A percentile compares a stretch with the other conserved stretches of the same genome.
phyloP scores from a whole-genome alignment of 306 rosid genomes.

The Vigna angularis region DNA sequence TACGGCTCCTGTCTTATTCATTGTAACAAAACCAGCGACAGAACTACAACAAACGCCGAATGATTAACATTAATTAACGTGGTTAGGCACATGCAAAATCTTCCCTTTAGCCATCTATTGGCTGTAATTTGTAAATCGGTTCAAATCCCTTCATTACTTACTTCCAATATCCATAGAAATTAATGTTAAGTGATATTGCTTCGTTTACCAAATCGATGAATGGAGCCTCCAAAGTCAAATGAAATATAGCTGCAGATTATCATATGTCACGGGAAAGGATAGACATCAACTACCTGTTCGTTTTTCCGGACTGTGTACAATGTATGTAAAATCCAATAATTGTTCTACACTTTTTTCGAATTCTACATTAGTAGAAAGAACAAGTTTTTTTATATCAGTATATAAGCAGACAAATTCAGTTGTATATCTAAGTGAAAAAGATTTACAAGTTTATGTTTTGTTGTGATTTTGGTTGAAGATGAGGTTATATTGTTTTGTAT shows the following conservation, averaged over 20 bases:
- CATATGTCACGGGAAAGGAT: background rate
- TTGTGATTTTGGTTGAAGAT: too few relatives aligned
- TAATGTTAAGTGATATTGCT: background rate
- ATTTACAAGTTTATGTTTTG: too few relatives aligned
- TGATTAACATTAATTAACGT: conserved; percentile 27
- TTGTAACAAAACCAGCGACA: conserved; percentile 6
- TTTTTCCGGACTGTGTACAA: background rate
- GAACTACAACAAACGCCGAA: background rate
- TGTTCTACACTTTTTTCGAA: too few relatives aligned
- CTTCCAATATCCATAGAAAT: too few relatives aligned
- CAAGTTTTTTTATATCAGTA: too few relatives aligned
- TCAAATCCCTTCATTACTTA: too few relatives aligned
- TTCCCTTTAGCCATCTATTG: background rate
- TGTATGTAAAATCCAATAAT: too few relatives aligned
- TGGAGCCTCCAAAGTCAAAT: conserved; percentile 19
- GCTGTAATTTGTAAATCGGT: too few relatives aligned
- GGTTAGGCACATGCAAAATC: conserved; percentile 9
- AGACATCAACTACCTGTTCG: background rate
- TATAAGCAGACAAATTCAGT: too few relatives aligned
- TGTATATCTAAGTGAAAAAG: too few relatives aligned
- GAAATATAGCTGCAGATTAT: background rate
- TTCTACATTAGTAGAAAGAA: too few relatives aligned
- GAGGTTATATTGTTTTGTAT: too few relatives aligned
- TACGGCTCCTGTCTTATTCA: conserved; percentile 37
- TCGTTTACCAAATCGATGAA: background rate